Evolutionary conservation across 1,139 yeast genomes (phyloP).

Genomic region (Starmera stellimalicola): DNA sequence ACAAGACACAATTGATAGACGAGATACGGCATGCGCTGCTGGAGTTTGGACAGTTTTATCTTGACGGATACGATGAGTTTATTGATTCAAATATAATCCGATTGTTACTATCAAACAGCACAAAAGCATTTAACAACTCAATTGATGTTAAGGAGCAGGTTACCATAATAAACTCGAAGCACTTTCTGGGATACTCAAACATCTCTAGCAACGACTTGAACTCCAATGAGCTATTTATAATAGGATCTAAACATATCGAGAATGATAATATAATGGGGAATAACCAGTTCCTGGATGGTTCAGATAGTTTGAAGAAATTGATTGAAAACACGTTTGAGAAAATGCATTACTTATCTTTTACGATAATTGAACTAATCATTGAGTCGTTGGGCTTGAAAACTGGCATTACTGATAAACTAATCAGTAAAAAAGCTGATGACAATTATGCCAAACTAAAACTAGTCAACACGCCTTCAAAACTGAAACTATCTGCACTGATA

Average conservation of each 20-base stretch:
- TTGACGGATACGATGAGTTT: slow-evolving; percentile 26
- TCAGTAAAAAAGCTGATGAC: not conserved
- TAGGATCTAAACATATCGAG: no score
- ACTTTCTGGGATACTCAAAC: slow-evolving; percentile 53
- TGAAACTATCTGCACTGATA: no score
- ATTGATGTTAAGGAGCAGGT: slow-evolving; percentile 34
- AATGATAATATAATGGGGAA: slow-evolving; percentile 25
- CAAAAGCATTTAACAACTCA: slow-evolving; percentile 38
- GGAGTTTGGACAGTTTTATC: slow-evolving; percentile 47
- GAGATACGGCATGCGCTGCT: slow-evolving; percentile 42
- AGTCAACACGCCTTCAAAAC: slow-evolving; percentile 30
- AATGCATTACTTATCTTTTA: slow-evolving; percentile 29
- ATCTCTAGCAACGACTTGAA: slow-evolving; percentile 38
- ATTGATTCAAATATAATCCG: slow-evolving; percentile 26
- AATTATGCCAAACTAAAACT: slow-evolving; percentile 22
- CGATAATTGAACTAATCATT: slow-evolving; percentile 2
- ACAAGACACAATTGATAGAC: slow-evolving; percentile 21
- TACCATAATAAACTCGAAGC: slow-evolving; percentile 49
- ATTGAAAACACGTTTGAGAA: slow-evolving; percentile 33
- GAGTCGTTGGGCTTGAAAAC: slow-evolving; percentile 24
- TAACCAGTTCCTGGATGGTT: slow-evolving; percentile 49
- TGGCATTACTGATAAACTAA: not conserved
- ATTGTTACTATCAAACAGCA: slow-evolving; percentile 29
- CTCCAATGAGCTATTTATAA: no score
- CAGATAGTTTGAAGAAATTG: no score